A percentile compares a stretch with the other conserved stretches of the same genome.
Evolutionary conservation across 345 rosid genomes (phyloP).

Genomic region (Dipteronia dyeriana): DNA sequence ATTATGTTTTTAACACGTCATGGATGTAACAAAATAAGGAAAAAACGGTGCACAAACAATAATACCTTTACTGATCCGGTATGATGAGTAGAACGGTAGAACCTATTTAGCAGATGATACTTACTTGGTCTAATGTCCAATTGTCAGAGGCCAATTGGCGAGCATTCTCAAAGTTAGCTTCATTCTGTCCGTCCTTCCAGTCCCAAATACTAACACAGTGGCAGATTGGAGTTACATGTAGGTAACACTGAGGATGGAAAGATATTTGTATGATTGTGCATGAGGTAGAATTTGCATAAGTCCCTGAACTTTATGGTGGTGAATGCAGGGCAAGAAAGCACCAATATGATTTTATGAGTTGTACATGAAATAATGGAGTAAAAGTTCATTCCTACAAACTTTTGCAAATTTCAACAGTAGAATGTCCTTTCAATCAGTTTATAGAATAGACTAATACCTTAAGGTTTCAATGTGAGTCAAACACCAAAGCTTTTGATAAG

Average conservation of each 20-base stretch:
- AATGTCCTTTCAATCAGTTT: not conserved
- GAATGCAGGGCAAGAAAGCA: not conserved
- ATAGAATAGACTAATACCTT: constrained; percentile 48
- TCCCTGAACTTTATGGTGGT: not conserved
- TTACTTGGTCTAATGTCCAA: constrained; percentile 74
- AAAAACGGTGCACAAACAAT: not conserved
- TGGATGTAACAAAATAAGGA: not conserved
- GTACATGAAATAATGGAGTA: not conserved
- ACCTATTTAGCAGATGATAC: not conserved
- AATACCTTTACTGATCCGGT: not conserved
- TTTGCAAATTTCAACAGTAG: not conserved
- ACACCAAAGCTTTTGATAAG: constrained; percentile 79
- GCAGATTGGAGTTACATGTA: not conserved
- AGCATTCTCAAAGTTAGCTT: constrained; percentile 70
- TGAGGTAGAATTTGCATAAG: not conserved
- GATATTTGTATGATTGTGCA: not conserved
- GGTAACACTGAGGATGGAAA: not conserved
- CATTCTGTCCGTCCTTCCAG: constrained; percentile 65
- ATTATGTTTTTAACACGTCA: not conserved
- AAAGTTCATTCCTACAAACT: constrained; percentile 1
- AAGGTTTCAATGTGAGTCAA: constrained; percentile 87
- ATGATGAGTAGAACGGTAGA: not conserved
- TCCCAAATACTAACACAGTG: constrained; percentile 67
- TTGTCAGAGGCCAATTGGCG: constrained; percentile 74
- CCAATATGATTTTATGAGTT: not conserved